phyloP scores from a whole-genome alignment of 2,329 filamentous ascomycete genomes.

The Amauroascus niger region DNA sequence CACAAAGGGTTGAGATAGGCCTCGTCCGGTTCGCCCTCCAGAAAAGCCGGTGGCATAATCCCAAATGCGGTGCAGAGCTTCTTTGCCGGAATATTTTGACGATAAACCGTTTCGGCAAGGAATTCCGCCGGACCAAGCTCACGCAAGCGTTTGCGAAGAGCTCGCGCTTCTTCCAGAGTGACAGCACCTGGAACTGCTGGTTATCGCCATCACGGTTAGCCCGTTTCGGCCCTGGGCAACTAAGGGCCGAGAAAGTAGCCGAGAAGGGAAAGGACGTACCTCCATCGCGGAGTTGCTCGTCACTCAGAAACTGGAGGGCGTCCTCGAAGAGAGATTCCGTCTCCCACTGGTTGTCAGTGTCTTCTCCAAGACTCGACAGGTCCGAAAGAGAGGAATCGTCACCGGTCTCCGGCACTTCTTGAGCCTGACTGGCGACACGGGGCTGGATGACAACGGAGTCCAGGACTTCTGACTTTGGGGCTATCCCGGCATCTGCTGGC shows the following conservation, averaged over 20 bases:
- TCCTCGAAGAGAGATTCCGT: slow-evolving; percentile 51
- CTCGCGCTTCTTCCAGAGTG: slow-evolving; percentile 58
- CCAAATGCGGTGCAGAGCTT: slow-evolving; percentile 82
- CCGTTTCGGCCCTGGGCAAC: not conserved
- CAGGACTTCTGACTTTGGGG: slow-evolving; percentile 1
- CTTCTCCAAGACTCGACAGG: slow-evolving; percentile 22
- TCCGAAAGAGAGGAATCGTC: slow-evolving; percentile 29
- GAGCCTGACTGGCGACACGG: slow-evolving; percentile 1
- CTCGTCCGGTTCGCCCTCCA: slow-evolving; percentile 63
- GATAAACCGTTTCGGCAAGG: slow-evolving; percentile 59
- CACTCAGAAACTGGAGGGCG: slow-evolving; percentile 48
- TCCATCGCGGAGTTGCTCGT: slow-evolving; percentile 41
- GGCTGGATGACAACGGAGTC: slow-evolving; percentile 7
- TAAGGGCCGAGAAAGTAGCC: not conserved
- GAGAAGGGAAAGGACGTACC: slow-evolving; percentile 34
- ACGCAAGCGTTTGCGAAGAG: slow-evolving; percentile 61
- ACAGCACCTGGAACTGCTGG: slow-evolving; percentile 45
- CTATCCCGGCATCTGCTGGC: slow-evolving; percentile 3
- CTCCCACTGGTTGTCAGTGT: slow-evolving; percentile 17
- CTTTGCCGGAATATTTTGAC: slow-evolving; percentile 61
- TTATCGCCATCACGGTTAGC: slow-evolving; percentile 2
- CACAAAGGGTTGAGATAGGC: slow-evolving; percentile 66
- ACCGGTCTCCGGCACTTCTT: slow-evolving; percentile 16
- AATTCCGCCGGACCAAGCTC: slow-evolving; percentile 70
- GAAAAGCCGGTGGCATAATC: slow-evolving; percentile 61